Percentiles rank a stretch among this genome's conserved stretches.
These are phyloP conservation scores for Gomphus bonarii DNA, from an alignment of 1,284 basidiomycete genomes.

Conservation along the genomic window DNA sequence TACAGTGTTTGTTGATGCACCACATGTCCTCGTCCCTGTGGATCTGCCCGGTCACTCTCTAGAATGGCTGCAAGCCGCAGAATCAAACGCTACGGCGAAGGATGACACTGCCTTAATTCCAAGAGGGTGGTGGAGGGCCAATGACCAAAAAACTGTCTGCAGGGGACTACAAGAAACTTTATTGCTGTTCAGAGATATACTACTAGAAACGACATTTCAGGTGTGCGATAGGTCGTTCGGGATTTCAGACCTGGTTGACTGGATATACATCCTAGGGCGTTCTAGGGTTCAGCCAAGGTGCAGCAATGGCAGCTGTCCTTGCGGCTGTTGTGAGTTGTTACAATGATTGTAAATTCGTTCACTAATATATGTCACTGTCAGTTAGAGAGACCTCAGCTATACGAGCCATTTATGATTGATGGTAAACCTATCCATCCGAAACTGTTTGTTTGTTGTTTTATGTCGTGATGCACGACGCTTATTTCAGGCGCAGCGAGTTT, in stretches of 20 bases:
- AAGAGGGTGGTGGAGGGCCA: conserved; percentile 71
- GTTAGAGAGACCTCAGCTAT: conserved; percentile 43
- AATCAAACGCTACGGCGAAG: conserved; percentile 42
- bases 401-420: conserved; percentile 58
- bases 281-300: conserved; percentile 12
- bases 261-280: conserved; percentile 4
- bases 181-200: conserved; percentile 26
- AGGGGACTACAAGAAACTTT: conserved; percentile 52
- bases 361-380: conserved; percentile 16
- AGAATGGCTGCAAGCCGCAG: conserved; percentile 37
- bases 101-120: conserved; percentile 50
- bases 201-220: conserved; percentile 27
- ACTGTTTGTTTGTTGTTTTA: conserved; percentile 39
- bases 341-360: neutral
- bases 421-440: conserved; percentile 56
- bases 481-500: conserved; percentile 38
- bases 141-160: conserved; percentile 38
- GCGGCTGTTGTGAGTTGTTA: conserved; percentile 7
- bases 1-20: conserved; percentile 74
- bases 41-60: conserved; percentile 47
- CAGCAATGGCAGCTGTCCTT: conserved; percentile 9
- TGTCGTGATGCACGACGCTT: conserved; percentile 2
- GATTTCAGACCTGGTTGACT: neutral
- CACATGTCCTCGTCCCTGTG: conserved; percentile 60
- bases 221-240: conserved; percentile 17